These are phyloP conservation scores for Gigaspora rosea DNA, from an alignment of 192 early-diverging fungal genomes.

Conservation along the genomic window DNA sequence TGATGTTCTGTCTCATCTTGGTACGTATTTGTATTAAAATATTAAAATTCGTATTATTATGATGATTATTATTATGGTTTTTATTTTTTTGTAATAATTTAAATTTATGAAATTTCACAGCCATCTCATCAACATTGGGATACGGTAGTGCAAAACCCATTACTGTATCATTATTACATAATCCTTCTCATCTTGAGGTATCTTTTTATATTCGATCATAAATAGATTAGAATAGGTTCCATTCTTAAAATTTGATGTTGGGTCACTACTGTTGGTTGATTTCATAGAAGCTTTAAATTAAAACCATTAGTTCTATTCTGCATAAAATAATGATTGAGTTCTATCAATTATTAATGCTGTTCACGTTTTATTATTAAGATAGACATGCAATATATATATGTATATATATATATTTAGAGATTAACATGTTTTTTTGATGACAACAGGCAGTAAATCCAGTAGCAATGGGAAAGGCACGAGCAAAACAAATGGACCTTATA, in stretches of 20 bases:
- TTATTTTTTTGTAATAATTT: too few relatives aligned
- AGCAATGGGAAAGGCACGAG: conserved; percentile 92
- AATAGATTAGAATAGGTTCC: too few relatives aligned
- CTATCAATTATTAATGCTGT: too few relatives aligned
- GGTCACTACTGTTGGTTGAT: neutral
- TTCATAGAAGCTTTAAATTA: neutral
- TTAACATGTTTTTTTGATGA: neutral
- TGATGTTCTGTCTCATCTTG: conserved; percentile 90
- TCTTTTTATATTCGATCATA: too few relatives aligned
- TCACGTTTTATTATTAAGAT: neutral
- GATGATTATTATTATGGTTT: neutral
- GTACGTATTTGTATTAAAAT: conserved; percentile 33
- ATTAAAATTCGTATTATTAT: too few relatives aligned
- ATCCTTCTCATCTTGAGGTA: conserved; percentile 92
- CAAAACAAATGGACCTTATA: conserved; percentile 83
- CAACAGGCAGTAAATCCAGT: conserved; percentile 86
- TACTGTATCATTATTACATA: conserved; percentile 90
- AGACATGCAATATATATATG: neutral
- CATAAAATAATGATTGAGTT: too few relatives aligned
- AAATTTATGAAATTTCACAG: conserved; percentile 34
- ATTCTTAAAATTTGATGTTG: too few relatives aligned
- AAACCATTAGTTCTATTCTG: too few relatives aligned
- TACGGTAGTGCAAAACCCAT: conserved; percentile 66
- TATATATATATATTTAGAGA: neutral
- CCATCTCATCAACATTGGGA: conserved; percentile 75